Conservation (phyloP, 192 early-diverging fungal species). For the Dimargaris xerosporica region DNA sequence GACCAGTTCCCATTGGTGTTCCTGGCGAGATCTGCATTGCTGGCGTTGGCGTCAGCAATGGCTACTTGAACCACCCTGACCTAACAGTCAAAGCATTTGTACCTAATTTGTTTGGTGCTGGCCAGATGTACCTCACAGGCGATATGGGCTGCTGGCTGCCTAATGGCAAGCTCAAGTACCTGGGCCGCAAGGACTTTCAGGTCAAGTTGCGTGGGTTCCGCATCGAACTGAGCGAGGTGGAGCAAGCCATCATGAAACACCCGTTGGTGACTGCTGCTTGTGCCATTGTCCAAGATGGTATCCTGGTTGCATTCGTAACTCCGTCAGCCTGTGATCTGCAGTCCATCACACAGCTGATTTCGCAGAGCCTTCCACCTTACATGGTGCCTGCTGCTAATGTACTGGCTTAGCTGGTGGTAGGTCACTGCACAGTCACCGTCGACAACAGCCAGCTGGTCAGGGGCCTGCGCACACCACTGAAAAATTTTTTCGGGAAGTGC, state of each 20-base stretch:
- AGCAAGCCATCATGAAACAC: background rate
- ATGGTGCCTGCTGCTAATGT: no score
- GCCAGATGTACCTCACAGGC: background rate
- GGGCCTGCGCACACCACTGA: no score
- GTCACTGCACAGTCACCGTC: no score
- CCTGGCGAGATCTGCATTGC: background rate
- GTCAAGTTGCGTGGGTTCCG: conserved; percentile 7
- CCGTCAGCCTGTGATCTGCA: background rate
- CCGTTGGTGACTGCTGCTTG: background rate
- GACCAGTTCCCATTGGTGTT: background rate
- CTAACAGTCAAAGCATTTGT: background rate
- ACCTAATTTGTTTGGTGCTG: background rate
- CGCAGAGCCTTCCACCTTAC: background rate
- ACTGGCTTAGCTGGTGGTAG: no score
- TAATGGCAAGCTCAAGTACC: background rate
- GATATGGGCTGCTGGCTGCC: conserved; percentile 5
- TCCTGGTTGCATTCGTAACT: conserved; percentile 1
- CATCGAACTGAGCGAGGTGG: background rate
- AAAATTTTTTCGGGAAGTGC: no score
- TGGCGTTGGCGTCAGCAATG: background rate
- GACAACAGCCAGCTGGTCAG: no score
- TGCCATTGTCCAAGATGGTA: background rate
- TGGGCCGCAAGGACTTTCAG: conserved; percentile 3
- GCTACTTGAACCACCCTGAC: background rate
- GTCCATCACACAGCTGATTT: background rate